Evolutionary conservation across 148 eudicot genomes (phyloP).

Genomic region (Silene uniflora): DNA sequence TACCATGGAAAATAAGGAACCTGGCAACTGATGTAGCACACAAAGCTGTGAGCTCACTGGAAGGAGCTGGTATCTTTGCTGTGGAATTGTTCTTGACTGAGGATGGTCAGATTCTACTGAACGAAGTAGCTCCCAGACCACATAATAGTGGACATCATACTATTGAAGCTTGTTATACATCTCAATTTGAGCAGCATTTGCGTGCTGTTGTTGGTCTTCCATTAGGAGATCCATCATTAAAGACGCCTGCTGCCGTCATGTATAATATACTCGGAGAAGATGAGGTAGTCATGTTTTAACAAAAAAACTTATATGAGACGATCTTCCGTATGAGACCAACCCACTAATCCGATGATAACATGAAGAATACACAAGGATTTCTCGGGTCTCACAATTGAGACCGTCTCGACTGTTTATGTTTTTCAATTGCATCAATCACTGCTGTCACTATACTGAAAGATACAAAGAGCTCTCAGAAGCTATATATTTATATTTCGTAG

Average conservation of each 20-base stretch:
- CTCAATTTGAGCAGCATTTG: conserved; percentile 93
- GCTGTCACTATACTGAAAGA: background rate
- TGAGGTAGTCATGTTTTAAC: conserved; percentile 45
- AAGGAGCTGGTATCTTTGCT: conserved; percentile 97
- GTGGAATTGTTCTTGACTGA: conserved; percentile 86
- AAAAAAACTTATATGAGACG: background rate
- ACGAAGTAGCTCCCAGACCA: conserved; percentile 97
- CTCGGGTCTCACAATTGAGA: background rate
- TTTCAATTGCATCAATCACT: background rate
- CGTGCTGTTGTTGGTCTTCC: conserved; percentile 94
- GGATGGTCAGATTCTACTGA: conserved; percentile 78
- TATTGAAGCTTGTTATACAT: conserved; percentile 89
- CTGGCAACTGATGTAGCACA: conserved; percentile 78
- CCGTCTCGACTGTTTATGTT: background rate
- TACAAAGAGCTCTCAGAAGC: background rate
- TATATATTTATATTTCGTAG: background rate
- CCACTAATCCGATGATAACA: background rate
- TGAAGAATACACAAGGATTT: background rate
- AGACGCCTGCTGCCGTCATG: conserved; percentile 86
- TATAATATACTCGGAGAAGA: conserved; percentile 96
- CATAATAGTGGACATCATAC: conserved; percentile 98
- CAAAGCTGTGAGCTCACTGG: conserved; percentile 78
- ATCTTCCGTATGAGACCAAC: background rate
- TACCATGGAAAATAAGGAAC: conserved; percentile 71
- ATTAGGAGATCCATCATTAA: conserved; percentile 94